These are phyloP conservation scores for Globisporangium camurandrum DNA, from an alignment of 352 stramenopile genomes.

Conservation along the genomic window DNA sequence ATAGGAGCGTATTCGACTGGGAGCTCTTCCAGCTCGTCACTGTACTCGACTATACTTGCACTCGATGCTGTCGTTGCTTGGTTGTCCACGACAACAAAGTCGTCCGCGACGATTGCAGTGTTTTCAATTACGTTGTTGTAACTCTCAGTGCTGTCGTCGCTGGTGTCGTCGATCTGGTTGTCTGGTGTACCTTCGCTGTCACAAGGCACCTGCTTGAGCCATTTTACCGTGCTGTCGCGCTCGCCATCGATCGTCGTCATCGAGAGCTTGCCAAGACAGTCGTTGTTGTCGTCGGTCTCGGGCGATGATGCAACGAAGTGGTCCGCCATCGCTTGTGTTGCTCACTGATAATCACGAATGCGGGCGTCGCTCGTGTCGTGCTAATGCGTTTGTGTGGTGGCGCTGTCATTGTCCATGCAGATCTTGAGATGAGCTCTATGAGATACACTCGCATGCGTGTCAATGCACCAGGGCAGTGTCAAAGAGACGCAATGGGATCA, in stretches of 20 bases:
- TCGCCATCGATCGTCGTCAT: slow-evolving; percentile 1
- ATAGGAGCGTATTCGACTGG: background rate
- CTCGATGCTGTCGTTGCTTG: background rate
- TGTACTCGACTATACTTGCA: background rate
- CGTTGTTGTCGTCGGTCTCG: background rate
- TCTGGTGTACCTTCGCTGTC: background rate
- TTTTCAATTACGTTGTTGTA: too few relatives aligned
- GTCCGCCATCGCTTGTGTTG: background rate
- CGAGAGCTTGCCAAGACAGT: background rate
- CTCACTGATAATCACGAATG: too few relatives aligned
- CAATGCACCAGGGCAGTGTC: too few relatives aligned
- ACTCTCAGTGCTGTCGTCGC: too few relatives aligned
- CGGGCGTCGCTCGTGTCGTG: background rate
- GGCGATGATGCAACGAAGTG: background rate
- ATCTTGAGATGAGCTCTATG: too few relatives aligned
- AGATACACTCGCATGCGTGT: too few relatives aligned
- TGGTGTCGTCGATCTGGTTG: background rate
- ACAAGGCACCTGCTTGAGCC: background rate
- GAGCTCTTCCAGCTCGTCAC: background rate
- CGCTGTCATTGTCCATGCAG: too few relatives aligned
- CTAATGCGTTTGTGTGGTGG: background rate
- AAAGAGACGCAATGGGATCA: too few relatives aligned
- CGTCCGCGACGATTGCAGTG: too few relatives aligned
- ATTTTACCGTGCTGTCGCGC: background rate
- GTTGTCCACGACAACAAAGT: too few relatives aligned